These are phyloP conservation scores for Candida nanaspora DNA, from an alignment of 805 yeast genomes.

Conservation along the genomic window DNA sequence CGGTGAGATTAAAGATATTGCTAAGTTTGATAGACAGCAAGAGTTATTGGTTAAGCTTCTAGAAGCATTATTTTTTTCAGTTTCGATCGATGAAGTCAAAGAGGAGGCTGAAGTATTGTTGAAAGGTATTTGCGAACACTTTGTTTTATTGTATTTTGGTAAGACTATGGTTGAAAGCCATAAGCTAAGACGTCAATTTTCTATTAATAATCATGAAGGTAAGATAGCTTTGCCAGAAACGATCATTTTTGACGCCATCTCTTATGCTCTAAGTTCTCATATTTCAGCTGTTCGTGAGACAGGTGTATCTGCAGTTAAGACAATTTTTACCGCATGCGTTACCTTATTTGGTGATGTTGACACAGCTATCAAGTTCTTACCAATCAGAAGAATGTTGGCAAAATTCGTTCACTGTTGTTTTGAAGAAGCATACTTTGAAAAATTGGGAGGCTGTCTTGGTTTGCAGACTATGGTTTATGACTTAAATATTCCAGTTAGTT, in stretches of 20 bases:
- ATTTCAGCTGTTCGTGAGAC: constrained; percentile 59
- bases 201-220: constrained; percentile 77
- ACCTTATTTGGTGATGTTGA: constrained; percentile 61
- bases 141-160: constrained; percentile 70
- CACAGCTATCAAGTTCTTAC: constrained; percentile 63
- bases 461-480: constrained; percentile 66
- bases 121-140: constrained; percentile 67
- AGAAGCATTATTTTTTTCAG: constrained; percentile 68
- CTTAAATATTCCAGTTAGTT: constrained; percentile 55
- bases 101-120: constrained; percentile 61
- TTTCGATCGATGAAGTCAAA: constrained; percentile 63
- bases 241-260: constrained; percentile 66
- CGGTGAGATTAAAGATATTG: constrained; percentile 38
- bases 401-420: constrained; percentile 88
- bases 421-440: constrained; percentile 78
- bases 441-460: constrained; percentile 86
- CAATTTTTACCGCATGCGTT: constrained; percentile 53
- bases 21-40: constrained; percentile 52
- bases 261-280: constrained; percentile 75
- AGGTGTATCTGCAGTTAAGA: constrained; percentile 61
- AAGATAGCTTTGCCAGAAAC: constrained; percentile 59
- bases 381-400: constrained; percentile 68
- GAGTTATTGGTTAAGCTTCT: constrained; percentile 56
- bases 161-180: constrained; percentile 63
- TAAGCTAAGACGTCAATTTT: constrained; percentile 61